Conservation (phyloP, 257 asterid genomes). For the Fraxinus cuspidata region DNA sequence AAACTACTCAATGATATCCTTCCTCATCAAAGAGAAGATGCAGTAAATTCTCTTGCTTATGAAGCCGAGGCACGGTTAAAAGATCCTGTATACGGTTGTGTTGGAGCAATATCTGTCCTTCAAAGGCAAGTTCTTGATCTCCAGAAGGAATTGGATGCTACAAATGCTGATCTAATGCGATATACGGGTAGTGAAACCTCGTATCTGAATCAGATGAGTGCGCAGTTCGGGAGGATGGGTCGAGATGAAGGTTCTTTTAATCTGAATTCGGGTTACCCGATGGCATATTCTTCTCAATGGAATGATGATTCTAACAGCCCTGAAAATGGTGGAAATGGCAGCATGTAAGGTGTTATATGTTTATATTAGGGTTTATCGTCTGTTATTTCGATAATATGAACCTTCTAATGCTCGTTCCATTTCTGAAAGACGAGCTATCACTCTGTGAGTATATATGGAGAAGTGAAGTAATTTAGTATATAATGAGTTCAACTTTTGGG, state of each 20-base stretch:
- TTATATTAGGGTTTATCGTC: neutral
- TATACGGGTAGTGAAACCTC: slow-evolving; percentile 12
- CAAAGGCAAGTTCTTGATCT: slow-evolving; percentile 31
- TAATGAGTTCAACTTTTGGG: neutral
- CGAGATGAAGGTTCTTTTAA: neutral
- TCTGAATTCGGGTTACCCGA: neutral
- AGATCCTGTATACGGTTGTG: slow-evolving; percentile 37
- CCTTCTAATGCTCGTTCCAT: no score
- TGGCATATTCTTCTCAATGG: slow-evolving; percentile 10
- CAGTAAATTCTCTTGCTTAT: slow-evolving; percentile 31
- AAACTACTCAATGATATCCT: slow-evolving; percentile 29
- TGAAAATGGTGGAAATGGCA: neutral
- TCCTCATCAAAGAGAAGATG: slow-evolving; percentile 34
- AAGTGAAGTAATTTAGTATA: neutral
- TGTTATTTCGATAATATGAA: neutral
- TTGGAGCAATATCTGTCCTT: slow-evolving; percentile 34
- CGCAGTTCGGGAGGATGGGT: slow-evolving; percentile 15
- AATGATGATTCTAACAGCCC: slow-evolving; percentile 1
- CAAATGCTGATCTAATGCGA: slow-evolving; percentile 33
- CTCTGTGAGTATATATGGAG: neutral
- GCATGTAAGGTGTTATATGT: neutral
- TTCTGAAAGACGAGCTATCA: neutral
- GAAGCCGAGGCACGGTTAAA: slow-evolving; percentile 33
- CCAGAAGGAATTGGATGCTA: slow-evolving; percentile 33
- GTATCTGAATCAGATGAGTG: slow-evolving; percentile 6